These are phyloP conservation scores for Aspergillus ibericus DNA, from an alignment of 2,329 filamentous ascomycete genomes.

Conservation along the genomic window DNA sequence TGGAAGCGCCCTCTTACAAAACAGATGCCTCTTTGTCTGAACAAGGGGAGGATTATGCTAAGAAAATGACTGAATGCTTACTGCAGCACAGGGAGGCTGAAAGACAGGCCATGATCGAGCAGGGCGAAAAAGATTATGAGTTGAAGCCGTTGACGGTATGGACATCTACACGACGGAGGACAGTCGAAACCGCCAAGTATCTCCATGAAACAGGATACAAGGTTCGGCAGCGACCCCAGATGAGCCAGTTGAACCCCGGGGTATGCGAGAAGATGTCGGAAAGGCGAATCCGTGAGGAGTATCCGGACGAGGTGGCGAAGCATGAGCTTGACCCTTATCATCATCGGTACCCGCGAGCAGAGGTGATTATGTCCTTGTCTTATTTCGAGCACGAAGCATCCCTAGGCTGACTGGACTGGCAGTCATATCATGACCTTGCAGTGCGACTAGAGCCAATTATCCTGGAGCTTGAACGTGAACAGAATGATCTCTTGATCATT, in stretches of 20 bases:
- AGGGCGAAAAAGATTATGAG: slow-evolving; percentile 66
- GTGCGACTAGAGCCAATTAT: slow-evolving; percentile 97
- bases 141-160: slow-evolving; percentile 84
- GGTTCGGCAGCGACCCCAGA: slow-evolving; percentile 87
- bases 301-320: slow-evolving; percentile 87
- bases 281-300: slow-evolving; percentile 72
- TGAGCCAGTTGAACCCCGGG: slow-evolving; percentile 96
- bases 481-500: slow-evolving; percentile 96
- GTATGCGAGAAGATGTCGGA: slow-evolving; percentile 95
- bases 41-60: slow-evolving; percentile 76
- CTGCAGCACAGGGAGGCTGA: slow-evolving; percentile 82
- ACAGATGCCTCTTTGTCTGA: slow-evolving; percentile 81
- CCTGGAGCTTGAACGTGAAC: slow-evolving; percentile 91
- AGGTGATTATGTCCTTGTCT: slow-evolving; percentile 56
- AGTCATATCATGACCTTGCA: slow-evolving; percentile 98
- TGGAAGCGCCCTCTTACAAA: slow-evolving; percentile 90
- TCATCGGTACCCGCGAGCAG: slow-evolving; percentile 90
- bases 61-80: slow-evolving; percentile 81
- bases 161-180: slow-evolving; percentile 89
- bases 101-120: slow-evolving; percentile 65
- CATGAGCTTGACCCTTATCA: slow-evolving; percentile 96
- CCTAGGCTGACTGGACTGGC: slow-evolving; percentile 10
- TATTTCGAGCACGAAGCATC: neutral
- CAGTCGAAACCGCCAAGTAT: slow-evolving; percentile 83
- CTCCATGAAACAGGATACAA: slow-evolving; percentile 79